These are phyloP conservation scores for Apodospora peruviana DNA, from an alignment of 495 filamentous ascomycete species.

Conservation along the genomic window DNA sequence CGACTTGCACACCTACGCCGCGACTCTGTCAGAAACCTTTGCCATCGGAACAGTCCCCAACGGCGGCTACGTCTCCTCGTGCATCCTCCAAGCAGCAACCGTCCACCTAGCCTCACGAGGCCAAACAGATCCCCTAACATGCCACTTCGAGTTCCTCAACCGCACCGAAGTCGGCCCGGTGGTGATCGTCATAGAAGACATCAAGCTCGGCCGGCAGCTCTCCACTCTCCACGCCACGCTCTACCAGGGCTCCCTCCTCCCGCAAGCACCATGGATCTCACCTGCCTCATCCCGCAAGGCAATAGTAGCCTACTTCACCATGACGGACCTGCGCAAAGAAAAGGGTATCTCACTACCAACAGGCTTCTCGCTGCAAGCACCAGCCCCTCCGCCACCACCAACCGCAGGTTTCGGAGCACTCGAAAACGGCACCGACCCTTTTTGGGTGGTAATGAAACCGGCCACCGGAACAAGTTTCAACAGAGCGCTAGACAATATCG, in stretches of 20 bases:
- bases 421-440: constrained; percentile 28
- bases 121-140: constrained; percentile 56
- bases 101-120: constrained; percentile 56
- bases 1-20: constrained; percentile 57
- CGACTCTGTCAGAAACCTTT: constrained; percentile 55
- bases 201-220: constrained; percentile 66
- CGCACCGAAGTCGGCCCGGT: constrained; percentile 61
- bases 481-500: constrained; percentile 51
- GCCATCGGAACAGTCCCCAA: constrained; percentile 81
- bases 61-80: constrained; percentile 68
- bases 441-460: constrained; percentile 33
- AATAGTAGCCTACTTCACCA: constrained; percentile 59
- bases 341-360: constrained; percentile 52
- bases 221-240: constrained; percentile 68
- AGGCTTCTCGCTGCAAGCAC: constrained; percentile 36
- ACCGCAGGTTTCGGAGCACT: constrained; percentile 40
- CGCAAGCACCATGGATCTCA: constrained; percentile 25
- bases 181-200: constrained; percentile 58
- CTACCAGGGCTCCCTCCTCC: constrained; percentile 27
- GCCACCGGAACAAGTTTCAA: constrained; percentile 41
- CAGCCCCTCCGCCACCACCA: constrained; percentile 32
- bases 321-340: constrained; percentile 55
- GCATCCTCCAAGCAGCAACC: constrained; percentile 53
- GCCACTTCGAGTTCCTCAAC: constrained; percentile 71
- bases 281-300: constrained; percentile 16